Evolutionary conservation across 139 green algal species (phyloP).

Genomic region (Marvania coccoides): DNA sequence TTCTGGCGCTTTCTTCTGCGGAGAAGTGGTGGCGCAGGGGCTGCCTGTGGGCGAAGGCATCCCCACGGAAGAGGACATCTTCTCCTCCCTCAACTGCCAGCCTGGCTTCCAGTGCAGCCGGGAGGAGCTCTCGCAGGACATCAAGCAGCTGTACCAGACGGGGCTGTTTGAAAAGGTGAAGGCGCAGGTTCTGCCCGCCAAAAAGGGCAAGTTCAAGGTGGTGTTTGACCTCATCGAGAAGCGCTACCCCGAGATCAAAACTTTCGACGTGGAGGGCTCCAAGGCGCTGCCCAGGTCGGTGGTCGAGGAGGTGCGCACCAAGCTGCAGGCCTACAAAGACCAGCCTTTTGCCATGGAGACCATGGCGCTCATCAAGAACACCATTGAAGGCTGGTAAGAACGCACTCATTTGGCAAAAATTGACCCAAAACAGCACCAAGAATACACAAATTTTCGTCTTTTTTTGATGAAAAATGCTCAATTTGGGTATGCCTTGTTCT

Average conservation of each 20-base stretch:
- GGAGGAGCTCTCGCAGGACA: slow-evolving; percentile 34
- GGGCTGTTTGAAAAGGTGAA: slow-evolving; percentile 63
- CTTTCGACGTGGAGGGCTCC: slow-evolving; percentile 43
- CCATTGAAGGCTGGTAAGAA: slow-evolving; percentile 58
- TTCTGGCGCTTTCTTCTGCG: slow-evolving; percentile 32
- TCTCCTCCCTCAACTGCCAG: slow-evolving; percentile 46
- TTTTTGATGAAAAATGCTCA: too few species aligned
- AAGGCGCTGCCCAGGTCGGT: slow-evolving; percentile 31
- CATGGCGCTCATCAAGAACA: slow-evolving; percentile 46
- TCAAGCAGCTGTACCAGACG: slow-evolving; percentile 37
- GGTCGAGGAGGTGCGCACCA: slow-evolving; percentile 22
- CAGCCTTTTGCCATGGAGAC: slow-evolving; percentile 33
- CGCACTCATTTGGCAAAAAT: too few species aligned
- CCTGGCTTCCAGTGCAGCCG: slow-evolving; percentile 33
- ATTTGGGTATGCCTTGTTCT: too few species aligned
- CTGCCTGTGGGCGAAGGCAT: slow-evolving; percentile 46
- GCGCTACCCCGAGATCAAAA: slow-evolving; percentile 42
- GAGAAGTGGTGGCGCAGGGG: slow-evolving; percentile 31
- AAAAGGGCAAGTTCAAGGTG: slow-evolving; percentile 35
- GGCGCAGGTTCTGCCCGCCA: slow-evolving; percentile 37
- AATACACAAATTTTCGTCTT: too few species aligned
- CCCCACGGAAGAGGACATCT: slow-evolving; percentile 57
- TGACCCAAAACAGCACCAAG: too few species aligned
- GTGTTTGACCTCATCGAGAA: slow-evolving; percentile 57
- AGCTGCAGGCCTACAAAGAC: slow-evolving; percentile 22